phyloP scores from a whole-genome alignment of 352 stramenopile genomes.

The Thalassiosira oceanica region DNA sequence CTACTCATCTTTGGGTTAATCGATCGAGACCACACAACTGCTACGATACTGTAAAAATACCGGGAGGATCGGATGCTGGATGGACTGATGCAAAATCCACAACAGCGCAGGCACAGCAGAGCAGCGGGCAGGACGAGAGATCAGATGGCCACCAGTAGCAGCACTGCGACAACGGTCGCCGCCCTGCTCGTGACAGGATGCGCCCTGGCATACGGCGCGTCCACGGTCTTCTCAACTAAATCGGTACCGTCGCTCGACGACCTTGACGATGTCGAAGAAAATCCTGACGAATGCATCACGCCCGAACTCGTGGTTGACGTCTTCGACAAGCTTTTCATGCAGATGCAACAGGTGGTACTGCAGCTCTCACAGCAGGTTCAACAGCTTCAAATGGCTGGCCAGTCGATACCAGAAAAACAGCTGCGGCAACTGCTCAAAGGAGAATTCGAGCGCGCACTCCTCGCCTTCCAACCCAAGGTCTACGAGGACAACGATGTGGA shows the following conservation, averaged over 20 bases:
- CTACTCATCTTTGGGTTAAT: too few relatives aligned
- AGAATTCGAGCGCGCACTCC: conserved; percentile 71
- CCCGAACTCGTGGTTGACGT: conserved; percentile 65
- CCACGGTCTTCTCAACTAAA: conserved; percentile 10
- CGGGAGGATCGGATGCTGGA: too few relatives aligned
- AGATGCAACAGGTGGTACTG: conserved; percentile 74
- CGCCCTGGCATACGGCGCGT: conserved; percentile 27
- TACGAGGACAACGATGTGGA: conserved; percentile 76
- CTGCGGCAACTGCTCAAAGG: conserved; percentile 56
- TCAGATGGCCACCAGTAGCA: too few relatives aligned
- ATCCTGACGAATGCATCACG: conserved; percentile 56
- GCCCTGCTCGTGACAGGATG: conserved; percentile 16
- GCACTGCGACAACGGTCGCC: conserved; percentile 24
- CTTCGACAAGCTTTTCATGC: conserved; percentile 76
- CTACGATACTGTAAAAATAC: too few relatives aligned
- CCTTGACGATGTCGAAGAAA: conserved; percentile 50
- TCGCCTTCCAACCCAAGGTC: conserved; percentile 47
- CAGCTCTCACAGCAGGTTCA: conserved; percentile 76
- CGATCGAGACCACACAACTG: too few relatives aligned
- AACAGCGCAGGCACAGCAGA: too few relatives aligned
- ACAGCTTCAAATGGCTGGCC: conserved; percentile 75
- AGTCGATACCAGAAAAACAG: conserved; percentile 73
- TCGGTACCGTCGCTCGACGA: conserved; percentile 13
- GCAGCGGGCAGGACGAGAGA: too few relatives aligned
- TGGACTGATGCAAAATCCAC: too few relatives aligned